These are phyloP conservation scores for Phialocephala sp. DNA, from an alignment of 2,329 filamentous ascomycete species.

Conservation along the genomic window DNA sequence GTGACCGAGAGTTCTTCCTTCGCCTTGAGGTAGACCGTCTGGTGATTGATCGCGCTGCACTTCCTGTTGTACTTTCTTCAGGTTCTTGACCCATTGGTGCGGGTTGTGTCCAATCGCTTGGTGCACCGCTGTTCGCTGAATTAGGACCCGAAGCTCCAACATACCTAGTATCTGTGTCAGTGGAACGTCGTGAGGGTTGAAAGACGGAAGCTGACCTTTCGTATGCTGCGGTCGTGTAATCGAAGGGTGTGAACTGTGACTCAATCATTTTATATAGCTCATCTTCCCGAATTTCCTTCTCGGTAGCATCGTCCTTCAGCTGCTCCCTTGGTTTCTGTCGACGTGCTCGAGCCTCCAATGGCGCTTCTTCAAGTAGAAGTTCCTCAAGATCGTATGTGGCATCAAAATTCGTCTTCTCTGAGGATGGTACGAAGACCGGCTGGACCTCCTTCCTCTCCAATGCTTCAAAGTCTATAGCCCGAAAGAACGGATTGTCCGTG, in stretches of 20 bases:
- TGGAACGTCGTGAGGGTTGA: background rate
- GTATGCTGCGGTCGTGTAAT: slow-evolving; percentile 86
- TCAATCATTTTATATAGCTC: slow-evolving; percentile 95
- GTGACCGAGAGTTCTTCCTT: slow-evolving; percentile 36
- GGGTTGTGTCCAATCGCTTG: slow-evolving; percentile 28
- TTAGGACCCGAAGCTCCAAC: slow-evolving; percentile 42
- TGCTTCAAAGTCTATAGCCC: slow-evolving; percentile 79
- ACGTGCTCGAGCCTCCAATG: slow-evolving; percentile 87
- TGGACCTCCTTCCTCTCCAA: slow-evolving; percentile 87
- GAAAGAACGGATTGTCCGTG: slow-evolving; percentile 88
- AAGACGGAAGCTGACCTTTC: slow-evolving; percentile 62
- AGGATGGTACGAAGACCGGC: slow-evolving; percentile 90
- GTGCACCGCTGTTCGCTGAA: slow-evolving; percentile 25
- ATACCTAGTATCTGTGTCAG: slow-evolving; percentile 40
- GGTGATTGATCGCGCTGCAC: slow-evolving; percentile 24
- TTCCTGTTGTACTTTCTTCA: slow-evolving; percentile 19
- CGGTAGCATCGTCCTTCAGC: slow-evolving; percentile 91
- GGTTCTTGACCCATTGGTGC: slow-evolving; percentile 20
- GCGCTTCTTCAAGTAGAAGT: slow-evolving; percentile 89
- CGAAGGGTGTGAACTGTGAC: slow-evolving; percentile 90
- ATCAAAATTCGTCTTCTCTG: slow-evolving; percentile 98
- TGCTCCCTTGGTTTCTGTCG: slow-evolving; percentile 93
- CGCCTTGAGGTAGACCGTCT: slow-evolving; percentile 30
- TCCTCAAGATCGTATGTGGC: slow-evolving; percentile 98
- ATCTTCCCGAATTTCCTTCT: slow-evolving; percentile 92